Evolutionary conservation across 345 rosid genomes (phyloP).

Genomic region (Bruguiera sexangula): DNA sequence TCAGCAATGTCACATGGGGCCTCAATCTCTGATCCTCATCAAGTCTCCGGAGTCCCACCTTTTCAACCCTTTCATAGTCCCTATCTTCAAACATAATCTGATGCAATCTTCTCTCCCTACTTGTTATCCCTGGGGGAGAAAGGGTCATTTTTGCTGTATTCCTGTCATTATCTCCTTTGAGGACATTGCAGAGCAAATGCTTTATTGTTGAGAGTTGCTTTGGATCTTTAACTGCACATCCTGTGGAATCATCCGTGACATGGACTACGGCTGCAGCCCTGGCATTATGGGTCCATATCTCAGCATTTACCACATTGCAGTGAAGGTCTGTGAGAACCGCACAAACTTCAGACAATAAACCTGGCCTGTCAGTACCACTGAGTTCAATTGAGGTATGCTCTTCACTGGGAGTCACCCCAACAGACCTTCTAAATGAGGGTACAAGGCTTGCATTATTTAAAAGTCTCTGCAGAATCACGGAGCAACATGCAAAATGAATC

Average conservation of each 20-base stretch:
- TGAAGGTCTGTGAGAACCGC: slow-evolving; percentile 80
- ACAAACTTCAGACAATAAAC: slow-evolving; percentile 81
- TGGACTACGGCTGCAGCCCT: slow-evolving; percentile 91
- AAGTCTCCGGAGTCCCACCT: slow-evolving; percentile 29
- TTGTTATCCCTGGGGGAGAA: slow-evolving; percentile 55
- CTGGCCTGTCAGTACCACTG: slow-evolving; percentile 81
- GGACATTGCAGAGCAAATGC: slow-evolving; percentile 64
- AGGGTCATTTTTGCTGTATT: slow-evolving; percentile 56
- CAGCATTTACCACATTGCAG: slow-evolving; percentile 83
- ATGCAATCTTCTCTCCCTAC: slow-evolving; percentile 81
- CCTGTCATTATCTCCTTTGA: slow-evolving; percentile 53
- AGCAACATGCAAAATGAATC: slow-evolving; percentile 1
- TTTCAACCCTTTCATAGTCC: slow-evolving; percentile 70
- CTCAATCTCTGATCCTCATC: slow-evolving; percentile 43
- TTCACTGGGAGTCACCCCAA: slow-evolving; percentile 77
- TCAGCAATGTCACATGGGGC: slow-evolving; percentile 63
- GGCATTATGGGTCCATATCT: slow-evolving; percentile 92
- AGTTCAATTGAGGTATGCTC: slow-evolving; percentile 81
- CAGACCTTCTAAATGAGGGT: slow-evolving; percentile 57
- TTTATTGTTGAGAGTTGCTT: slow-evolving; percentile 55
- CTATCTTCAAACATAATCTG: slow-evolving; percentile 92
- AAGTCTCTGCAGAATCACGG: slow-evolving; percentile 50
- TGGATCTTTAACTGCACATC: slow-evolving; percentile 60
- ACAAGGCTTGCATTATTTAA: slow-evolving; percentile 62
- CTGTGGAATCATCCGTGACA: slow-evolving; percentile 60